These are phyloP conservation scores for Scolecobasidium constrictum DNA, from an alignment of 2,329 filamentous ascomycete genomes.

Conservation along the genomic window DNA sequence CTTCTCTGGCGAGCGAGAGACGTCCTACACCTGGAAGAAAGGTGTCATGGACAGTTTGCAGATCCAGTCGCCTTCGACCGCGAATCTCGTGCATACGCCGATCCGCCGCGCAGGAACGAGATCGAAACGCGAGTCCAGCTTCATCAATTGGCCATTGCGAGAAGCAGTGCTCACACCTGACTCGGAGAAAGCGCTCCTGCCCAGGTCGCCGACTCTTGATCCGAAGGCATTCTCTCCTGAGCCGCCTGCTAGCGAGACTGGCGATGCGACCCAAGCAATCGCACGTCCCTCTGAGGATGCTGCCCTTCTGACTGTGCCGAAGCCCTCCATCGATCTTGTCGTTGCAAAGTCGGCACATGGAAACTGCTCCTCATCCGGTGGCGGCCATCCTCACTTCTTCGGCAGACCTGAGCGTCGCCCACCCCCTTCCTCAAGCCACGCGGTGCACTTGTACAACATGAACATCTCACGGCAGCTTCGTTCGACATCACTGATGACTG, in stretches of 20 bases:
- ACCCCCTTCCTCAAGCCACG: slow-evolving; percentile 5
- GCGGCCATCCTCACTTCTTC: slow-evolving; percentile 1
- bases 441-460: slow-evolving; percentile 31
- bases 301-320: neutral
- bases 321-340: no score
- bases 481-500: slow-evolving; percentile 29
- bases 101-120: neutral
- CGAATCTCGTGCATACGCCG: neutral
- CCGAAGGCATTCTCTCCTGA: no score
- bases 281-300: no score
- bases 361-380: neutral
- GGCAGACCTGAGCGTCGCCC: neutral
- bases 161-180: neutral
- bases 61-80: slow-evolving; percentile 4
- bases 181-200: neutral
- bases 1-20: slow-evolving; percentile 2
- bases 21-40: slow-evolving; percentile 3
- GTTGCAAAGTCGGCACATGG: no score
- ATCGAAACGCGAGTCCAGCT: neutral
- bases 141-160: neutral
- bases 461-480: slow-evolving; percentile 34
- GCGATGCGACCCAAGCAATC: no score
- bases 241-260: no score
- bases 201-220: no score
- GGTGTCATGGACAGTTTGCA: slow-evolving; percentile 8